These are phyloP conservation scores for Lactifluus rugatus DNA, from an alignment of 768 basidiomycete genomes.

Conservation along the genomic window DNA sequence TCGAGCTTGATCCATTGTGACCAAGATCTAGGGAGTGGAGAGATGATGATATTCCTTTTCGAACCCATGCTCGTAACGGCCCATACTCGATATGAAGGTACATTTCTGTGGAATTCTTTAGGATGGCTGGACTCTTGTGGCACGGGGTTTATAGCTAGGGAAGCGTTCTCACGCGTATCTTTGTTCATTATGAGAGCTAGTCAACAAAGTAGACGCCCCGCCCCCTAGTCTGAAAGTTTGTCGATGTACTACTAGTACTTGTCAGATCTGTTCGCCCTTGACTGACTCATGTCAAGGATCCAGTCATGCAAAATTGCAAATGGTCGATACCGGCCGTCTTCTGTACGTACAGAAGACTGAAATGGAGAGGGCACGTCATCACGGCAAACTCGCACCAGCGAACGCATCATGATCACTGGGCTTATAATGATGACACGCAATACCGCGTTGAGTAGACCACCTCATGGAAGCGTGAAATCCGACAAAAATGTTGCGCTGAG, in stretches of 20 bases:
- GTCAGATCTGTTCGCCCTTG: background rate
- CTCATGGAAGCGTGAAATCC: too few relatives aligned
- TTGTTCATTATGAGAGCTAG: background rate
- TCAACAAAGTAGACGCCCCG: background rate
- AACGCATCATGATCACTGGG: too few relatives aligned
- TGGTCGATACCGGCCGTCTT: background rate
- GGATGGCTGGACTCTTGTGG: background rate
- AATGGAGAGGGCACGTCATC: background rate
- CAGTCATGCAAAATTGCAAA: background rate
- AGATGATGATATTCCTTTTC: background rate
- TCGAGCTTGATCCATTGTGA: slow-evolving; percentile 1
- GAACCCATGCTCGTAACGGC: background rate
- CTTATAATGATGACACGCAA: too few relatives aligned
- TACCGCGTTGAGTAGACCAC: too few relatives aligned
- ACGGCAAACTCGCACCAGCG: too few relatives aligned
- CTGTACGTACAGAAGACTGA: too few relatives aligned
- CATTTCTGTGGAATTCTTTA: background rate
- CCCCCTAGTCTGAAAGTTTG: background rate
- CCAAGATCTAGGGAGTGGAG: background rate
- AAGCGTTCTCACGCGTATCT: background rate
- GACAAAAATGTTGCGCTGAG: too few relatives aligned
- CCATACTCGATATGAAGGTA: background rate
- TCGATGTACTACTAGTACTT: background rate
- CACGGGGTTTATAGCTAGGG: background rate
- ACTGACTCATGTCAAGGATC: background rate